Base-by-base conservation (phyloP, 768 basidiomycete species). In the Hemileccinum impolitum region DNA sequence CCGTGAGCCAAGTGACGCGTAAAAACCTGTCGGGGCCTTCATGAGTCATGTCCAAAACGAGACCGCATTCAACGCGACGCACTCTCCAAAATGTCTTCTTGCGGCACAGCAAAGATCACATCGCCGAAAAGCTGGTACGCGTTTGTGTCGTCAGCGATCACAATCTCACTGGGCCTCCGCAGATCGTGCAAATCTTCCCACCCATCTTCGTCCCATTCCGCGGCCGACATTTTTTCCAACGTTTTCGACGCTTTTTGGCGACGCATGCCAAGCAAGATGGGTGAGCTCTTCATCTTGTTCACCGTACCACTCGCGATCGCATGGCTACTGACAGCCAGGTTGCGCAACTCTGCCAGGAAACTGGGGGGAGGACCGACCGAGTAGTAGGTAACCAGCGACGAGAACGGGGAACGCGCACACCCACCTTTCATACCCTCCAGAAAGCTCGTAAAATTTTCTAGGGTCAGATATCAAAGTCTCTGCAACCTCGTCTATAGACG, bases 41-140 rank as follows among this genome's bases (percentile, higher is more conserved):
- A 43, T 53, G 14, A 45, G 32, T 34, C 4, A 25, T 6, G 17
- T 36, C 9, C n/a, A 12, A 17, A 15, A 48, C 14, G 5, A 31
- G 28, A 6, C n/a, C n/a, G n/a, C n/a, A n/a, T n/a, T 23, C 3
- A 8, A 21, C 11, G 34, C 4, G 14, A 6, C 61, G 46, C 54
- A 90, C 85, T 78, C 81, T 98, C 95, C 11, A 98, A 74, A 8
- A 91, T 74, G 57, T 95, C 92, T 64, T 98, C 94, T 66, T 95
- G 90, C 0, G 90, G 88, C 9, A 87, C 90, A 3, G 78, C 79
- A 61, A 85, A 90, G 14, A 95, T 71, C 2, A 77, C 76, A 39
- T 84, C 82, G 5, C 85, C 83, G 62, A 96, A 96, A 12, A 85
- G 73, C 53, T 90, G 85, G 58, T 85, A 81, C 5, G 84, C 73